Evolutionary conservation across 2,329 filamentous ascomycete genomes (phyloP).

Genomic region (Leptosphaerulina australis): DNA sequence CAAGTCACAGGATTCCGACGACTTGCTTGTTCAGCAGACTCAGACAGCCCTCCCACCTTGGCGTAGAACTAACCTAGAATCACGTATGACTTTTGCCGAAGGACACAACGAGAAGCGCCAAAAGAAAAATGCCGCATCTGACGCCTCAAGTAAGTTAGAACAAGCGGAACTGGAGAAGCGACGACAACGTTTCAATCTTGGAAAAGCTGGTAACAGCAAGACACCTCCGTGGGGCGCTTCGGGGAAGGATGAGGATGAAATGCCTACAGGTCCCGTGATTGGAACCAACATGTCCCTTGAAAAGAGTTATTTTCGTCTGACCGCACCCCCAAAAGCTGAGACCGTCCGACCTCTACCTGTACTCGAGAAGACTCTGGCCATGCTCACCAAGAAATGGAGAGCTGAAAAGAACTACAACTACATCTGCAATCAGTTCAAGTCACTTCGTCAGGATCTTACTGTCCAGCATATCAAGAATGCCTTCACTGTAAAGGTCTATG

Average conservation of each 20-base stretch:
- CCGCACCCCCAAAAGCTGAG: conserved; percentile 84
- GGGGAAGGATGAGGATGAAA: conserved; percentile 57
- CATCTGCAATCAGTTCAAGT: conserved; percentile 99
- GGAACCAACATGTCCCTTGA: conserved; percentile 84
- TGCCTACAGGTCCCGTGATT: conserved; percentile 71
- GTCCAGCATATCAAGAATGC: conserved; percentile 97
- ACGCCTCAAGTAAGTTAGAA: conserved; percentile 84
- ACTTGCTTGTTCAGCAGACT: conserved; percentile 57
- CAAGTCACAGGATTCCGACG: conserved; percentile 71
- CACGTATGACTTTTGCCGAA: conserved; percentile 72
- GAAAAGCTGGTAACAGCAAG: conserved; percentile 59
- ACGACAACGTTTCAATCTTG: conserved; percentile 79
- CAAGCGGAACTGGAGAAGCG: conserved; percentile 86
- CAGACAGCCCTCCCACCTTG: conserved; percentile 66
- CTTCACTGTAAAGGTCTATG: conserved; percentile 95
- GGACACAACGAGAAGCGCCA: conserved; percentile 54
- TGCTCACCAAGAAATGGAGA: conserved; percentile 94
- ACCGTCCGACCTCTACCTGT: conserved; percentile 84
- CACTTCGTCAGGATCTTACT: conserved; percentile 94
- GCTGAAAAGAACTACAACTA: conserved; percentile 93
- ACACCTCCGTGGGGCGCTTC: conserved; percentile 57
- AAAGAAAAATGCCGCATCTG: conserved; percentile 54
- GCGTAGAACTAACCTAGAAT: conserved; percentile 75
- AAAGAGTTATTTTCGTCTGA: conserved; percentile 94
- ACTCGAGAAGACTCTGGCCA: conserved; percentile 81